Evolutionary conservation across 2,329 filamentous ascomycete species (phyloP).

Genomic region (Apiospora kogelbergensis): DNA sequence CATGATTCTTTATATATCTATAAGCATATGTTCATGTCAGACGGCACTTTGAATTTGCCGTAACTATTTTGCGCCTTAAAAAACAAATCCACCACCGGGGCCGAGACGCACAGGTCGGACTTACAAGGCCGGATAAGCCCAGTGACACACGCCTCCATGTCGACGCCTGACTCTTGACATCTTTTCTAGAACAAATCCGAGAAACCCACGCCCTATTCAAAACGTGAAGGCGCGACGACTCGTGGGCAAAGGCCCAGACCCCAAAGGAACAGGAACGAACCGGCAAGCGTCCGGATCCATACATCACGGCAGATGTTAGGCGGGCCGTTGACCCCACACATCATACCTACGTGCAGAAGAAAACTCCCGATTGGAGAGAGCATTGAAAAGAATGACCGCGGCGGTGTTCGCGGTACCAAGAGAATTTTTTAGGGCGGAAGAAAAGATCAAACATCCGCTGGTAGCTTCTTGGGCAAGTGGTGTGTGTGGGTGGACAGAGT

Average conservation of each 20-base stretch:
- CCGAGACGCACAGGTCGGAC: background rate
- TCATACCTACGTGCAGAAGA: no score
- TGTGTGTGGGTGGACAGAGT: no score
- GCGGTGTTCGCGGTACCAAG: background rate
- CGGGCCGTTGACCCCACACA: background rate
- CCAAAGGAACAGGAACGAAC: background rate
- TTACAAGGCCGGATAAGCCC: background rate
- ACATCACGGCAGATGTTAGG: background rate
- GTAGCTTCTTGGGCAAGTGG: background rate
- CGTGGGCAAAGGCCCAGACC: background rate
- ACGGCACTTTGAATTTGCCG: no score
- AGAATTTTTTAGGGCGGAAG: background rate
- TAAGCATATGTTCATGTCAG: background rate
- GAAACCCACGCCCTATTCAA: background rate
- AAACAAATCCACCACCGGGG: no score
- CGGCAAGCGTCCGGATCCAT: background rate
- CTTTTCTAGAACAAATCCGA: no score
- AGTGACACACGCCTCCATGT: background rate
- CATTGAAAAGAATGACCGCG: no score
- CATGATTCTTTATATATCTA: no score
- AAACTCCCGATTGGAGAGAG: background rate
- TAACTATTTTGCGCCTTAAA: no score
- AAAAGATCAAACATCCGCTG: no score
- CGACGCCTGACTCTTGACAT: no score
- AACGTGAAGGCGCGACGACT: background rate